A percentile compares a stretch with the other conserved stretches of the same genome.
Evolutionary conservation across 1,284 basidiomycete species (phyloP).

Genomic region (Ceratorhiza oryzae-sativae): DNA sequence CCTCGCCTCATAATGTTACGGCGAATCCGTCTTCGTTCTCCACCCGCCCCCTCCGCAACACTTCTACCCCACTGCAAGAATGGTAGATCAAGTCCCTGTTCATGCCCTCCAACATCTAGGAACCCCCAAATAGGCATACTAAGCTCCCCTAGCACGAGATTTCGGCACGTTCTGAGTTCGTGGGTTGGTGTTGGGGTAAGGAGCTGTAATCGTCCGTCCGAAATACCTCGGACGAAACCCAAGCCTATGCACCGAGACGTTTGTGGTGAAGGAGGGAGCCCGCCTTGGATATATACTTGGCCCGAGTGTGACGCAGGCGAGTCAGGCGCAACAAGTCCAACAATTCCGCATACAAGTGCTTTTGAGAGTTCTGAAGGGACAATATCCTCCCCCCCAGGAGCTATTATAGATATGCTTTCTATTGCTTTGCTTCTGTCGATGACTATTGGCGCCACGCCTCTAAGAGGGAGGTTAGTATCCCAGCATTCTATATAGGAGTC

Average conservation of each 20-base stretch:
- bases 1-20: constrained; percentile 60
- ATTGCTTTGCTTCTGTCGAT: constrained; percentile 64
- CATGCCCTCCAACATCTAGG: constrained; percentile 65
- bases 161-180: constrained; percentile 55
- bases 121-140: constrained; percentile 88
- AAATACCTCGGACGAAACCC: constrained; percentile 73
- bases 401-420: constrained; percentile 68
- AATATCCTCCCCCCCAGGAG: constrained; percentile 78
- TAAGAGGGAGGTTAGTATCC: constrained; percentile 74
- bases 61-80: constrained; percentile 81
- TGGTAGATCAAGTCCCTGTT: constrained; percentile 64
- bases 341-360: constrained; percentile 82
- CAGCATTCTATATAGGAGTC: constrained; percentile 56
- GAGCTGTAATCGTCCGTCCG: constrained; percentile 63
- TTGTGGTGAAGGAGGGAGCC: constrained; percentile 60
- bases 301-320: constrained; percentile 48
- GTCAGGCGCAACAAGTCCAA: constrained; percentile 69
- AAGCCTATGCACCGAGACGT: constrained; percentile 71
- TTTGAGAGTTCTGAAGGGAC: constrained; percentile 66
- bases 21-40: constrained; percentile 55
- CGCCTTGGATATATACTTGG: constrained; percentile 64
- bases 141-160: constrained; percentile 83
- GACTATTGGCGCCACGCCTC: constrained; percentile 71
- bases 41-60: constrained; percentile 57
- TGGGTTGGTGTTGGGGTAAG: constrained; percentile 72